Conservation (phyloP, 495 filamentous ascomycete species). For the Darksidea phi region DNA sequence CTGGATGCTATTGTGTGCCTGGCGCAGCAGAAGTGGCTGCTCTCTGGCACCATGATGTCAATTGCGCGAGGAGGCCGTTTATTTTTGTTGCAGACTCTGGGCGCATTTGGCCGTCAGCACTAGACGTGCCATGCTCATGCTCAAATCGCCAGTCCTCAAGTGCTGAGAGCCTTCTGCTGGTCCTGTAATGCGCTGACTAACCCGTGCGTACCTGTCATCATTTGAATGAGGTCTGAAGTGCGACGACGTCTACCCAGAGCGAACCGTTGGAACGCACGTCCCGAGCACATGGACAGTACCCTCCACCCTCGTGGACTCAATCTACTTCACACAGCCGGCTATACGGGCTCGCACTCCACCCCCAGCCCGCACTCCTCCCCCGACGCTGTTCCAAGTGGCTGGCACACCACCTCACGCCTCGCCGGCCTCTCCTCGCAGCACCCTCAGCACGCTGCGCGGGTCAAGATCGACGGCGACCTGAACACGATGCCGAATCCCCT, state of each 20-base stretch:
- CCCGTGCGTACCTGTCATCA: background rate
- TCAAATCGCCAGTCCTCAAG: background rate
- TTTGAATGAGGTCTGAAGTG: background rate
- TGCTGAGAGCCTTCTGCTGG: background rate
- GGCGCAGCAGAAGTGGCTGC: background rate
- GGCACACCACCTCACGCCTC: background rate
- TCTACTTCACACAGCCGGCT: constrained; percentile 32
- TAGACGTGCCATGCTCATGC: background rate
- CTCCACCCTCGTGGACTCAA: constrained; percentile 28
- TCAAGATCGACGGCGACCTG: background rate
- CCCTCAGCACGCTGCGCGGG: background rate
- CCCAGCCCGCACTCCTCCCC: background rate
- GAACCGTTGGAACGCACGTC: background rate
- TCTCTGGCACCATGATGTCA: background rate
- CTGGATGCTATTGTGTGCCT: background rate
- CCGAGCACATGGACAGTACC: constrained; percentile 15
- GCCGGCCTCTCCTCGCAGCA: background rate
- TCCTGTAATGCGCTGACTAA: constrained; percentile 6
- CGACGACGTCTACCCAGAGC: background rate
- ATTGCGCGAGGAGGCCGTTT: background rate
- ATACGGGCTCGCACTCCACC: constrained; percentile 6
- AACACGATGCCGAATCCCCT: background rate
- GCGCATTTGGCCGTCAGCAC: background rate
- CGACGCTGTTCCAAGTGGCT: background rate
- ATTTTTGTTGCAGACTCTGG: too few relatives aligned